Evolutionary conservation across 2,329 filamentous ascomycete species (phyloP).

Genomic region (Neurospora sp.): DNA sequence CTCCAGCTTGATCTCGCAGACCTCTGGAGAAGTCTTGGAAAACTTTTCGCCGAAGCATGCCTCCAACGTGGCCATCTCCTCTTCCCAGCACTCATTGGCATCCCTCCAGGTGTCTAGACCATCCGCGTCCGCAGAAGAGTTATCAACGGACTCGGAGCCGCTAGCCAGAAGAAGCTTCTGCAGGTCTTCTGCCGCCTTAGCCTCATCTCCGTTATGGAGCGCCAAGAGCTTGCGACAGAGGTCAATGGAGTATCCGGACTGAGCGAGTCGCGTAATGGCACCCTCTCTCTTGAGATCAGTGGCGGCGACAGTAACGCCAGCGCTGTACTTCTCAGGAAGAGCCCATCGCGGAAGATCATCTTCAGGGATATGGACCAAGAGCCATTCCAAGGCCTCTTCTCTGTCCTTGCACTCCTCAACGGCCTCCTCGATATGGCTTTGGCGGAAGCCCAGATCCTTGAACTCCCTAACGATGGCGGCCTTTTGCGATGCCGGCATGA

Average conservation of each 20-base stretch:
- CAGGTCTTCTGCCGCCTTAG: conserved; percentile 65
- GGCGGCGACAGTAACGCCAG: conserved; percentile 77
- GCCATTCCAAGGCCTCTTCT: conserved; percentile 90
- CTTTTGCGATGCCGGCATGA: conserved; percentile 50
- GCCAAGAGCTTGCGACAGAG: conserved; percentile 73
- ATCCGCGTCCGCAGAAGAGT: conserved; percentile 4
- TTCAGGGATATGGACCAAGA: conserved; percentile 92
- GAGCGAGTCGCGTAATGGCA: conserved; percentile 69
- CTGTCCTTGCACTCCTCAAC: conserved; percentile 78
- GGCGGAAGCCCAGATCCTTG: conserved; percentile 71
- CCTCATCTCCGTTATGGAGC: conserved; percentile 61
- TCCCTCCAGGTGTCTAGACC: conserved; percentile 29
- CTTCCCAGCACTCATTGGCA: conserved; percentile 63
- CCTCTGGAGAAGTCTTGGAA: conserved; percentile 45
- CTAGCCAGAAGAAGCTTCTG: conserved; percentile 57
- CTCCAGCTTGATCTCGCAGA: conserved; percentile 62
- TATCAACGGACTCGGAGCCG: conserved; percentile 21
- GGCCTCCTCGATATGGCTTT: conserved; percentile 82
- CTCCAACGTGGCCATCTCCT: conserved; percentile 75
- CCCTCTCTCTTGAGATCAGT: conserved; percentile 73
- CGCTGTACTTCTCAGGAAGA: conserved; percentile 82
- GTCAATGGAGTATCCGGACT: conserved; percentile 77
- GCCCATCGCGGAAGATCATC: conserved; percentile 93
- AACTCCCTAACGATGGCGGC: conserved; percentile 62
- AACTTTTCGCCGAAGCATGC: conserved; percentile 77